Conservation (phyloP, 1,284 basidiomycete species). For the Ganoderma resinaceum region DNA sequence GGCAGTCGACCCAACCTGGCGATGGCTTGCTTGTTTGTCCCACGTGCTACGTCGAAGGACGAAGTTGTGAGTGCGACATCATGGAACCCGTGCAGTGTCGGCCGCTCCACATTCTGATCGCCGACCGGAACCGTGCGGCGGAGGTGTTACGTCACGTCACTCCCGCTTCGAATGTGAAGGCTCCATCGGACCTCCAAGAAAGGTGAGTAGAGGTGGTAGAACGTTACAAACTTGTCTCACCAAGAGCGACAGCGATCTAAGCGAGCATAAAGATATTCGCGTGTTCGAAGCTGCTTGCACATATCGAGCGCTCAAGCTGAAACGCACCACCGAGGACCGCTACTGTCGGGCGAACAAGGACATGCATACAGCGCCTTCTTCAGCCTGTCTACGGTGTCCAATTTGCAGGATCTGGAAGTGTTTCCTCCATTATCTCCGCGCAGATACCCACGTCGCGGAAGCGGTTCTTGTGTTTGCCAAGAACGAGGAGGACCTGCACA, state of each 20-base stretch:
- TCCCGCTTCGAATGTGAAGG: not conserved
- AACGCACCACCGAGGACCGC: not conserved
- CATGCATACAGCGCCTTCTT: not conserved
- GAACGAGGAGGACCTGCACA: constrained; percentile 50
- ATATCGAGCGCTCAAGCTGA: constrained; percentile 15
- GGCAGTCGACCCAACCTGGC: constrained; percentile 33
- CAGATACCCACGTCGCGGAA: constrained; percentile 58
- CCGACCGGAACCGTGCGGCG: constrained; percentile 49
- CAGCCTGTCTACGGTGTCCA: not conserved
- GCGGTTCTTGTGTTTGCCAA: constrained; percentile 47
- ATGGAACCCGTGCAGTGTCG: constrained; percentile 68
- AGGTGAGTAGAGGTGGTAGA: not conserved
- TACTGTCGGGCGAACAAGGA: not conserved
- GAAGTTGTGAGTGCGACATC: constrained; percentile 61
- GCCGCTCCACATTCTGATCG: constrained; percentile 47
- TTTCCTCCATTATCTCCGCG: constrained; percentile 56
- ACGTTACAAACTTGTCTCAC: not conserved
- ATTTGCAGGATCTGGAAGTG: constrained; percentile 43
- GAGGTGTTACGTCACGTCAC: constrained; percentile 33
- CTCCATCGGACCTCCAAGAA: not conserved
- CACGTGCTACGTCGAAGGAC: constrained; percentile 77
- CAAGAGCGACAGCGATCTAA: not conserved
- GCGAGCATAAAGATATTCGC: constrained; percentile 13
- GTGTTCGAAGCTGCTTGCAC: constrained; percentile 45
- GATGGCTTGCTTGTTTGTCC: constrained; percentile 66